Base-by-base conservation (phyloP, 108 stramenopile species). In the Fragilariopsis cylindrus region DNA sequence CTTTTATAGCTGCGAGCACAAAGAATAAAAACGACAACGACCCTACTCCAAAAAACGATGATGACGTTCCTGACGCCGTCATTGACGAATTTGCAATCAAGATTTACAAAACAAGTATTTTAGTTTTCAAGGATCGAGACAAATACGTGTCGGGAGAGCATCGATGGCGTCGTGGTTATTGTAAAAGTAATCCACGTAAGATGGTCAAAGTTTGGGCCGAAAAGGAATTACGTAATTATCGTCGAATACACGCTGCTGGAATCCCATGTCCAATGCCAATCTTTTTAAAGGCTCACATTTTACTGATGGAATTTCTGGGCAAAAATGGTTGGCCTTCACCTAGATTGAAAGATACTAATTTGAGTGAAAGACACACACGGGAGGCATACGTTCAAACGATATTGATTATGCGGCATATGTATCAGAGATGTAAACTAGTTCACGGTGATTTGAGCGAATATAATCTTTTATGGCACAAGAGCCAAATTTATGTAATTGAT, bases 171-270 rank as follows among this genome's bases (percentile, higher is more conserved):
- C 85, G 94, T 54, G 99, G 99, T 7, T 99, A 99, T 78, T 97
- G 96, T 81, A 92, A 92, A 82, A 90, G 89, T 62, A 99, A 99
- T 83, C 99, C 99, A 4, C 90, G 99, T 40, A 99, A 99, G 81
- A 99, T 99, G 99, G 99, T 99, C 73, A 98, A 98, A 73, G 88
- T 97, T 11, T 98, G 99, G 98, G 99, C 99, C 4, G 99, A 98
- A 84, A 98, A 98, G 82, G 98, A 99, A 83, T 89, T 98, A 89
- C 88, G 98, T 4, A 99, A 99, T 68, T 97, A 97, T 60, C 87
- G 91, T 42, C 89, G 98, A 1, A 87, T 98, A 41, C 82, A 89
- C 55, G 74, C 78, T 9, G 92, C 96, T 16, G 92, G 94, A 44
- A 93, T 99, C 48, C 93, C 91, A 2, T 90, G 87, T 65, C 99